Evolutionary conservation across 2,329 filamentous ascomycete species (phyloP), one percentile per base, ranked within the genome.

Genomic region (Berkeleyomyces rouxiae): DNA sequence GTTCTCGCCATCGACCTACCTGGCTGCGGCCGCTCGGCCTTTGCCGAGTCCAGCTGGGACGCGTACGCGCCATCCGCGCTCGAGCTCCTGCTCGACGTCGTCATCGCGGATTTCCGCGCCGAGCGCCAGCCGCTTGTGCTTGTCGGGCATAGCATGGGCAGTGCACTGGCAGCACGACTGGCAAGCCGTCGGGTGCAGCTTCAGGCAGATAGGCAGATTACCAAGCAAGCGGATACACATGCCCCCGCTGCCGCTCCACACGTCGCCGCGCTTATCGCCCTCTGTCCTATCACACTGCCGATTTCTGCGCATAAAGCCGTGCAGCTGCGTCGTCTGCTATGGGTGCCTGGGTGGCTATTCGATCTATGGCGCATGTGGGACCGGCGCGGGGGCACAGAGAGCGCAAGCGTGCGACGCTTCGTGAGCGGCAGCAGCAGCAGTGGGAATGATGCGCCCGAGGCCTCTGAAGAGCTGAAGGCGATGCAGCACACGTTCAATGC

Each of bases 141-240:
- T 39, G 82, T 97, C 64, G 90, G 86, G 1, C 93, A 99, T 70
- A 96, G 90, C 71, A 87, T 96, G 82, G 93, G 93, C 5, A 90
- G 87, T 64, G 87, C 87, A 2, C 76, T 96, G 23, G 83, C 86
- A 4, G 85, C 88, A 36, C 75, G 86, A 13, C 76, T 97, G 60
- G 85, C 89, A 7, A 76, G 72, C 67, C 70, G 23, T 23, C 23
- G 23, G 23, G 23, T 23, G 23, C 23, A 23, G 23, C 23, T 23
- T 23, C 23, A 23, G 23, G 23, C 23, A 23, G 23, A 23, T 23
- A 23, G 1, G 23, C 16, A 33, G 2, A 13, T 47, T 3, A 49
- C 59, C 59, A 23, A 2, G 2, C 23, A 23, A 23, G 23, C 2
- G 23, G 68, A 67, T 11, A 37, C 43, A 7, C n/a, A 47, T 13